These are phyloP conservation scores for Penicillium lividum DNA, from an alignment of 495 filamentous ascomycete genomes.

Conservation along the genomic window DNA sequence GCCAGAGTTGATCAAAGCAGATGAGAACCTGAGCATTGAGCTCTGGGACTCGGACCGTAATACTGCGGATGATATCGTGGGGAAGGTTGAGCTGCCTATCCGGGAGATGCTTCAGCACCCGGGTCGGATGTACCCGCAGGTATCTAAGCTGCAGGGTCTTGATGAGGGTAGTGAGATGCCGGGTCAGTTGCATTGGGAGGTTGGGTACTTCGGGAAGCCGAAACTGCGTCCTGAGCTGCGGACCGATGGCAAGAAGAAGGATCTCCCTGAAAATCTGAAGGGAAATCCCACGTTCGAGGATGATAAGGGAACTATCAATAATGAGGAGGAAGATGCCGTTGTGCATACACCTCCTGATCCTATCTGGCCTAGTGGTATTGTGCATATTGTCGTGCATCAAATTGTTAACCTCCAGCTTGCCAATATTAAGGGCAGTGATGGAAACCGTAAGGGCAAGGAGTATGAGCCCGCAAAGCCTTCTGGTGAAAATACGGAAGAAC, in stretches of 20 bases:
- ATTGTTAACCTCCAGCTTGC: constrained; percentile 90
- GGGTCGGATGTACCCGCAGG: constrained; percentile 85
- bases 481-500: constrained; percentile 80
- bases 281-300: constrained; percentile 81
- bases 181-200: constrained; percentile 91
- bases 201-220: constrained; percentile 90
- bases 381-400: constrained; percentile 84
- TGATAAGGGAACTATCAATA: constrained; percentile 79
- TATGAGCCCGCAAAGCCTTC: constrained; percentile 88
- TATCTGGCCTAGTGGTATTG: constrained; percentile 86
- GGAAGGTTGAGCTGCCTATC: constrained; percentile 89
- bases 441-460: constrained; percentile 73
- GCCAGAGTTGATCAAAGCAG: constrained; percentile 84
- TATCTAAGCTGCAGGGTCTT: constrained; percentile 79
- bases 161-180: constrained; percentile 87
- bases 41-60: constrained; percentile 92
- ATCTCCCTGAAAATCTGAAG: constrained; percentile 68
- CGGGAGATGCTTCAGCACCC: constrained; percentile 94
- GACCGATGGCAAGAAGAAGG: constrained; percentile 81
- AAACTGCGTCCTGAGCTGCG: constrained; percentile 77
- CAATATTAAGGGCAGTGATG: constrained; percentile 63
- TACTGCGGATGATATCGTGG: constrained; percentile 89
- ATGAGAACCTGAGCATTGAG: constrained; percentile 90
- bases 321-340: constrained; percentile 75
- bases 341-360: constrained; percentile 90